Evolutionary conservation across 2,329 filamentous ascomycete species (phyloP), one percentile per base, ranked within the genome.

Genomic region (Cladophialophora chaetospira): DNA sequence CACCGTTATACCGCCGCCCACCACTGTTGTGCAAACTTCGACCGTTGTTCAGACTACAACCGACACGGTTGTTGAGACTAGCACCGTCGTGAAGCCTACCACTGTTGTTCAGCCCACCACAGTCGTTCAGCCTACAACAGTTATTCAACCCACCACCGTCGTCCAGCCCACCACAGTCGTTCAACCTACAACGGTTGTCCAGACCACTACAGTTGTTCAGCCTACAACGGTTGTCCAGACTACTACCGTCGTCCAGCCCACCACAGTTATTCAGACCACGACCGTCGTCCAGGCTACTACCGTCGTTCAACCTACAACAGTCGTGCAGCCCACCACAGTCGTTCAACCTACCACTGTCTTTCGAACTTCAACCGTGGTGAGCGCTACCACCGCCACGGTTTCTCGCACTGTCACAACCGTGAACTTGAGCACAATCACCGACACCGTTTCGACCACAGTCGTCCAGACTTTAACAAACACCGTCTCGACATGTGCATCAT

Each of bases 391-490:
- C 9, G 57, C 53, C 19, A 62, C 60, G 6, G 31, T 60, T 17
- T 43, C 44, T n/a, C 48, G 25, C 13, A 57, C 57, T n/a, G 38
- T 47, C 13, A 53, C 44, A 5, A 46, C 29, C 5, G 15, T 51
- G 15, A 25, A 51, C 19, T 10, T 38, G 25, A 51, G 36, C 35
- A 51, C 48, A 42, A 29, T 54, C 31, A 55, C 50, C 21, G 45
- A 35, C 15, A 51, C 44, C 4, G 50, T 49, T 5, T 42, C 46
- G 8, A 53, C 26, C 45, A 53, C 53, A 4, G 25, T 45, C 10
- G 50, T 45, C 3, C 29, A 29, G 17, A 61, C 60, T 8, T 33
- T 42, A 11, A 60, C 57, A 5, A 49, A 40, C 28, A 57, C 48
- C 9, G 29, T 58, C 25, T 53, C 56, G 28, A 52, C 40, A 6